Evolutionary conservation across 208 protist species (phyloP).

Genomic region (Trypanosoma scelopori): DNA sequence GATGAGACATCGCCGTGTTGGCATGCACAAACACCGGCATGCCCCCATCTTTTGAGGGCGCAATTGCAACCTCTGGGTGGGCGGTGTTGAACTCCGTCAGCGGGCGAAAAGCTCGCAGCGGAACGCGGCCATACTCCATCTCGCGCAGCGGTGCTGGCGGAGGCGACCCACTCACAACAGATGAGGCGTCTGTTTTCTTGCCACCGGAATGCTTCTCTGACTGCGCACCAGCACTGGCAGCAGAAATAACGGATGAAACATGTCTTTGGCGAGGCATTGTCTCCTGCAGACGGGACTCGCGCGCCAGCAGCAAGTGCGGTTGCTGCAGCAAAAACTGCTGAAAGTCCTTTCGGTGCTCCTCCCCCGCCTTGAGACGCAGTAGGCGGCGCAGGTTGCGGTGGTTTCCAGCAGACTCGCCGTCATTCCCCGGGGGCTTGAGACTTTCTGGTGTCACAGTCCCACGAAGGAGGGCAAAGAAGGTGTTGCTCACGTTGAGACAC

Average conservation of each 20-base stretch:
- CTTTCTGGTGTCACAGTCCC: slow-evolving; percentile 69
- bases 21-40: slow-evolving; percentile 33
- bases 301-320: slow-evolving; percentile 22
- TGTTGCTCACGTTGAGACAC: slow-evolving; percentile 57
- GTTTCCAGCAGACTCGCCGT: slow-evolving; percentile 43
- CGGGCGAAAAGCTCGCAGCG: slow-evolving; percentile 48
- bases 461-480: slow-evolving; percentile 60
- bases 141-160: slow-evolving; percentile 37
- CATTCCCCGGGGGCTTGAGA: slow-evolving; percentile 42
- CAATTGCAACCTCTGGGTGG: slow-evolving; percentile 41
- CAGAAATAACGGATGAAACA: too few species aligned
- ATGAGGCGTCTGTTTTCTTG: not conserved
- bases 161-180: slow-evolving; percentile 20
- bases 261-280: slow-evolving; percentile 41
- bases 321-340: slow-evolving; percentile 62
- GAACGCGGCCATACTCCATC: slow-evolving; percentile 57
- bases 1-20: not conserved
- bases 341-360: slow-evolving; percentile 36
- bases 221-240: not conserved
- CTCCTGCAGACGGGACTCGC: slow-evolving; percentile 56
- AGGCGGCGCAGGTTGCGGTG: slow-evolving; percentile 77
- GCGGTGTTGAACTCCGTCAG: slow-evolving; percentile 57
- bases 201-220: not conserved
- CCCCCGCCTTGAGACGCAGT: slow-evolving; percentile 52
- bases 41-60: slow-evolving; percentile 7